Conservation (phyloP, 2,329 filamentous ascomycete species). For the Aspergillus carbonarius region DNA sequence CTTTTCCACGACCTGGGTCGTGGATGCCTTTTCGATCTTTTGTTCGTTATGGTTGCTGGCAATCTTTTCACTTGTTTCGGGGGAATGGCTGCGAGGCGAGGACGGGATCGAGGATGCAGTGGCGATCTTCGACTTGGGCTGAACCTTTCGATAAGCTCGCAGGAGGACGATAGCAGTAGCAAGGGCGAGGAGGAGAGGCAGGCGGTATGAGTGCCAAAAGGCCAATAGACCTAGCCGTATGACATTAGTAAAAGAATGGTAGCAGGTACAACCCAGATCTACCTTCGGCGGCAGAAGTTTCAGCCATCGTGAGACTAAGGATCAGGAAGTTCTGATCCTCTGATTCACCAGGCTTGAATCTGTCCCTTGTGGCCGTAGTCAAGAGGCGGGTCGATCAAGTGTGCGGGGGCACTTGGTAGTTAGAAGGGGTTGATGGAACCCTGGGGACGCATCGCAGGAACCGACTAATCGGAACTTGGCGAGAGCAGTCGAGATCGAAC, state of each 20-base stretch:
- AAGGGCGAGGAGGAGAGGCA: conserved; percentile 44
- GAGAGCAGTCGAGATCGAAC: neutral
- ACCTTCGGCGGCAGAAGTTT: conserved; percentile 13
- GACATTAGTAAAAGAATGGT: neutral
- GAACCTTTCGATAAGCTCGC: conserved; percentile 24
- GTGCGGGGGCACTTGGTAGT: conserved; percentile 2
- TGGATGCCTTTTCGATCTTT: neutral
- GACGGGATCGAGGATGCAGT: conserved; percentile 32
- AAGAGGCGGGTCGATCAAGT: conserved; percentile 2
- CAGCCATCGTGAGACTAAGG: conserved; percentile 10
- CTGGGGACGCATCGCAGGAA: neutral
- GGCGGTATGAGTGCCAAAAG: conserved; percentile 50
- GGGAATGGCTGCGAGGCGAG: conserved; percentile 31
- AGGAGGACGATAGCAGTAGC: conserved; percentile 37
- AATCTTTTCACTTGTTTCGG: conserved; percentile 22
- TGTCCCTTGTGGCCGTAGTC: neutral
- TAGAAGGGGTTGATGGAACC: neutral
- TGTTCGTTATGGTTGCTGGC: neutral
- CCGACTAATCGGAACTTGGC: neutral
- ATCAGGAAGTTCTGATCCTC: neutral
- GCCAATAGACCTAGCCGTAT: conserved; percentile 35
- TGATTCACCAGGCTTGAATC: neutral
- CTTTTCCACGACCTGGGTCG: neutral
- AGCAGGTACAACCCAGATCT: neutral
- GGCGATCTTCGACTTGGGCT: conserved; percentile 26